These are phyloP conservation scores for Fagus crenata DNA, from an alignment of 306 rosid species.

Conservation along the genomic window DNA sequence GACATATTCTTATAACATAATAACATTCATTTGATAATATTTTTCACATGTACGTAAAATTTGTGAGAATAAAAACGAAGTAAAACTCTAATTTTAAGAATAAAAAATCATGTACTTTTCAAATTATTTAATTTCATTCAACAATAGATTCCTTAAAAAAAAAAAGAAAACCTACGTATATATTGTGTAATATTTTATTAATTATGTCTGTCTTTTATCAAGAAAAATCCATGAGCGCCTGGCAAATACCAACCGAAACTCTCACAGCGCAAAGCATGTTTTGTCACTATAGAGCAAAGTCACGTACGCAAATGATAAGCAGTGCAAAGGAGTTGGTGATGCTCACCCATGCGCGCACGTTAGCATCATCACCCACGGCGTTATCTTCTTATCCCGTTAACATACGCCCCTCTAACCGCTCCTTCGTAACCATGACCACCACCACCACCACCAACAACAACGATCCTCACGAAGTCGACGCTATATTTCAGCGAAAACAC, in stretches of 20 bases:
- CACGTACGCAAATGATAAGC: background rate
- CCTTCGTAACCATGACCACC: constrained; percentile 21
- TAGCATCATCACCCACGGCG: background rate
- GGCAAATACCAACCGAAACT: background rate
- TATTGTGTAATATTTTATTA: too few relatives aligned
- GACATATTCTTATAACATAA: too few relatives aligned
- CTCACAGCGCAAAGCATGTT: background rate
- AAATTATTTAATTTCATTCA: too few relatives aligned
- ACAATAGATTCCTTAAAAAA: too few relatives aligned
- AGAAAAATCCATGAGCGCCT: background rate
- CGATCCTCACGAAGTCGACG: constrained; percentile 26
- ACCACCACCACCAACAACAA: background rate
- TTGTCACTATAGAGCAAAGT: background rate
- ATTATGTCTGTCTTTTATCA: too few relatives aligned
- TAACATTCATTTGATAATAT: too few relatives aligned
- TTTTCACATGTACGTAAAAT: too few relatives aligned
- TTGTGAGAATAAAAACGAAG: too few relatives aligned
- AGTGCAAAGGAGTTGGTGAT: constrained; percentile 12
- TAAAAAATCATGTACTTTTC: too few relatives aligned
- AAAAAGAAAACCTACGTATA: too few relatives aligned
- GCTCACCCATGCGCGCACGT: constrained; percentile 9
- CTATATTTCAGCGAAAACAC: constrained; percentile 25
- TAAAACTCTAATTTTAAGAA: too few relatives aligned
- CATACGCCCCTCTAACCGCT: background rate
- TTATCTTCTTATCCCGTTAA: background rate